Conservation (phyloP, 2,329 filamentous ascomycete species). For the Sclerotinia glacialis region DNA sequence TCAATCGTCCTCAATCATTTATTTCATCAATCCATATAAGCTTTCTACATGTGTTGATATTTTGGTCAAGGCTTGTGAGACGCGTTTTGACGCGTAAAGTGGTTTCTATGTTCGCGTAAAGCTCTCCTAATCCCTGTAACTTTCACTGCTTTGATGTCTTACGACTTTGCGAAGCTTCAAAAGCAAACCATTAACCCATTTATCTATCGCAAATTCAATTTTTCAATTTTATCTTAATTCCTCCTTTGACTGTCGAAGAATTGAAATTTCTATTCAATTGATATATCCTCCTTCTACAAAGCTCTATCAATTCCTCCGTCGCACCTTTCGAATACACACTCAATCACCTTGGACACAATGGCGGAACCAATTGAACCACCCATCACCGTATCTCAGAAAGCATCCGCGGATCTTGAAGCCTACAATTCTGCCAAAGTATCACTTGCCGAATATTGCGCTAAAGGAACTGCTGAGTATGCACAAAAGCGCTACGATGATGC, state of each 20-base stretch:
- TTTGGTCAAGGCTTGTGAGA: constrained; percentile 19
- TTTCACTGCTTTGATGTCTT: neutral
- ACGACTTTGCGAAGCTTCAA: constrained; percentile 4
- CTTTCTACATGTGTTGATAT: constrained; percentile 2
- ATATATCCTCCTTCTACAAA: neutral
- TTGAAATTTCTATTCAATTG: neutral
- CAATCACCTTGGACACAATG: constrained; percentile 27
- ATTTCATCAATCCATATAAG: neutral
- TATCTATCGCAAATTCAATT: constrained; percentile 23
- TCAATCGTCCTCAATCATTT: neutral
- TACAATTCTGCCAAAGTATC: constrained; percentile 52
- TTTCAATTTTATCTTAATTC: neutral
- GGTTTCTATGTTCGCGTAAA: constrained; percentile 21
- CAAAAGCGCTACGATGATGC: constrained; percentile 86
- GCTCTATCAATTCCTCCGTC: constrained; percentile 1
- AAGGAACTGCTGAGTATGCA: constrained; percentile 80
- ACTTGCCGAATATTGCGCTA: constrained; percentile 72
- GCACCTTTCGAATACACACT: neutral
- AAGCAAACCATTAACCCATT: constrained; percentile 7
- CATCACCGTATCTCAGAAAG: constrained; percentile 27
- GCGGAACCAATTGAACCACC: constrained; percentile 36
- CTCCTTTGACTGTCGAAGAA: neutral
- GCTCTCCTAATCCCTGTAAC: constrained; percentile 9
- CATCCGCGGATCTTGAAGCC: constrained; percentile 32
- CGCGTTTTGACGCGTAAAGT: constrained; percentile 27